These are phyloP conservation scores for Lignosus rhinocerotis DNA, from an alignment of 1,284 basidiomycete species.

Conservation along the genomic window DNA sequence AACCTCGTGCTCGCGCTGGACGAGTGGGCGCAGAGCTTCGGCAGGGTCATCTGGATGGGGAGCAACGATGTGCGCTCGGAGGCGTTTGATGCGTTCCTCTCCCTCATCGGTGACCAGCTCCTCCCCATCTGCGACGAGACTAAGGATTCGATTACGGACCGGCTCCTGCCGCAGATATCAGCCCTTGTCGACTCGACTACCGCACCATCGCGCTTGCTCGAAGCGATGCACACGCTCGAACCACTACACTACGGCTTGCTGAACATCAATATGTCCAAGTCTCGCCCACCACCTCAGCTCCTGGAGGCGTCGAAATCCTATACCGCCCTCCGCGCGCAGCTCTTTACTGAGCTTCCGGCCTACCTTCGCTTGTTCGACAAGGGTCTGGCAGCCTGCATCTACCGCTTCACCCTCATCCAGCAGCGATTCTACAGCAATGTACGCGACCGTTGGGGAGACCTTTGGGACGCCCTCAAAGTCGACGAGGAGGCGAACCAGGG, in stretches of 20 bases:
- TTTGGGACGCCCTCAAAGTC: slow-evolving; percentile 77
- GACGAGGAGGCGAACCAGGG: slow-evolving; percentile 72
- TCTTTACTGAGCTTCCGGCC: slow-evolving; percentile 65
- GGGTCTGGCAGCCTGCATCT: slow-evolving; percentile 53
- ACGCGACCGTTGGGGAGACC: slow-evolving; percentile 63
- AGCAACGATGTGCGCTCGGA: slow-evolving; percentile 49
- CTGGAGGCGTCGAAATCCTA: slow-evolving; percentile 73
- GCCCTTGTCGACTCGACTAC: slow-evolving; percentile 55
- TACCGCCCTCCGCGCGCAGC: slow-evolving; percentile 68
- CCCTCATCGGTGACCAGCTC: slow-evolving; percentile 56
- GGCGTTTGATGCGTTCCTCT: slow-evolving; percentile 73
- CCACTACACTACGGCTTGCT: slow-evolving; percentile 67
- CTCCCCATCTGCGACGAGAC: slow-evolving; percentile 48
- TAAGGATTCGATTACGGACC: slow-evolving; percentile 50
- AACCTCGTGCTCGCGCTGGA: slow-evolving; percentile 48
- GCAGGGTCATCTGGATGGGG: slow-evolving; percentile 63
- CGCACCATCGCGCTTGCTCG: slow-evolving; percentile 63
- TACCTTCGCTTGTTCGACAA: slow-evolving; percentile 59
- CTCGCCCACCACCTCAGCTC: slow-evolving; percentile 61
- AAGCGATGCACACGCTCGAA: slow-evolving; percentile 68
- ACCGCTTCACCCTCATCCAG: slow-evolving; percentile 56
- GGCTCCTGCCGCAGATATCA: slow-evolving; percentile 56
- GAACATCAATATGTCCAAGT: slow-evolving; percentile 60
- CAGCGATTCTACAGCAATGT: slow-evolving; percentile 57
- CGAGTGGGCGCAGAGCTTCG: slow-evolving; percentile 66